phyloP scores from a whole-genome alignment of 2,329 filamentous ascomycete genomes.

The Scleromitrula shiraiana region DNA sequence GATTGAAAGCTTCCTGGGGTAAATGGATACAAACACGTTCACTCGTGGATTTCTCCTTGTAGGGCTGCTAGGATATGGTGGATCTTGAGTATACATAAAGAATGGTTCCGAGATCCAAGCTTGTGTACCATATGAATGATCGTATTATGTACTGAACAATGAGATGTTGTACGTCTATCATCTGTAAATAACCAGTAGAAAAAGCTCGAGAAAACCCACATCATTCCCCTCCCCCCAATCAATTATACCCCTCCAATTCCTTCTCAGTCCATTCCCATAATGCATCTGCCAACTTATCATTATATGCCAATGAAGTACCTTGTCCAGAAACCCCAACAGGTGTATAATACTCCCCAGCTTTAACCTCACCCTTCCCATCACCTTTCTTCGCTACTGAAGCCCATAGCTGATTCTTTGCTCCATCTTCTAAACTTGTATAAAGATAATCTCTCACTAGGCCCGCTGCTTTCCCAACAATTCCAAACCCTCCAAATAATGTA shows the following conservation, averaged over 20 bases:
- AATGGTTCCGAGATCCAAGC: too few species aligned
- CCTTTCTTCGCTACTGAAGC: conserved; percentile 24
- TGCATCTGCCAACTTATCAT: conserved; percentile 26
- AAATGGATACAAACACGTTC: too few species aligned
- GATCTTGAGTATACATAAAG: too few species aligned
- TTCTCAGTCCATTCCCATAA: conserved; percentile 32
- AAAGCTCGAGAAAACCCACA: too few species aligned
- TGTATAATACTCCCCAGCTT: conserved; percentile 32
- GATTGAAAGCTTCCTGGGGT: too few species aligned
- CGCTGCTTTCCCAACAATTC: conserved; percentile 1
- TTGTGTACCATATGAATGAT: too few species aligned
- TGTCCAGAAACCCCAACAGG: conserved; percentile 31
- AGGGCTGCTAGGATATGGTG: too few species aligned
- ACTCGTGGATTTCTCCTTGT: too few species aligned
- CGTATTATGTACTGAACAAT: too few species aligned
- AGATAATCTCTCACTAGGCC: not conserved
- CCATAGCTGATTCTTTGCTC: conserved; percentile 38
- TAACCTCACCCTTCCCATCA: conserved; percentile 11
- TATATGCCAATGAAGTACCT: conserved; percentile 17
- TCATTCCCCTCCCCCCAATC: not conserved
- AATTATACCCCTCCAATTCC: conserved; percentile 18
- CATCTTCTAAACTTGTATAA: conserved; percentile 16
- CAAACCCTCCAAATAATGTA: not conserved
- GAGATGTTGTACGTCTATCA: too few species aligned
- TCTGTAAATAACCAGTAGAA: too few species aligned